Conservation (phyloP, 2,329 filamentous ascomycete species). For the Pseudofabraea citricarpa region DNA sequence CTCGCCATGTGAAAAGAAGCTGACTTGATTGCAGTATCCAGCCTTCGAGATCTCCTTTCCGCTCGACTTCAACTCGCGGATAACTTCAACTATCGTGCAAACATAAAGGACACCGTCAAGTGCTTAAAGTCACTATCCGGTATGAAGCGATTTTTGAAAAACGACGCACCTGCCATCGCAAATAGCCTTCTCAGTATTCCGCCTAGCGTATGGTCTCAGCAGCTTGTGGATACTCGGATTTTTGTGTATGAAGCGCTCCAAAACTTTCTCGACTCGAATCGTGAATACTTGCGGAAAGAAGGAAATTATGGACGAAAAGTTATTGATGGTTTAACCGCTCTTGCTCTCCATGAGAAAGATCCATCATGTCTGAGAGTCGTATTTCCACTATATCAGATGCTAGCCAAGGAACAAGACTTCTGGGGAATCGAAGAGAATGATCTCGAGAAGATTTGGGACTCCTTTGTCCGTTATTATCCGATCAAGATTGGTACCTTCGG, state of each 20-base stretch:
- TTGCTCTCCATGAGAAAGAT: conserved; percentile 23
- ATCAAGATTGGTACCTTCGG: conserved; percentile 16
- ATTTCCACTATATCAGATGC: conserved; percentile 18
- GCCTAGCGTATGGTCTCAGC: neutral
- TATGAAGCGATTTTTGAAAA: neutral
- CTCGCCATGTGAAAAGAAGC: too few relatives aligned
- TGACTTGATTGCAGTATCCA: too few relatives aligned
- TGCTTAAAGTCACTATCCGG: neutral
- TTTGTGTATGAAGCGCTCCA: neutral
- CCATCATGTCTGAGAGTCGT: conserved; percentile 20
- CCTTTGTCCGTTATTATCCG: conserved; percentile 24
- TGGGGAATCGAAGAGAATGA: conserved; percentile 14
- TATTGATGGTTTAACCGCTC: conserved; percentile 16
- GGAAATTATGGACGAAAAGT: conserved; percentile 12
- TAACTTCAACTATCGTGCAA: neutral
- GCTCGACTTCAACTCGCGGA: neutral
- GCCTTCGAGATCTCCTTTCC: too few relatives aligned
- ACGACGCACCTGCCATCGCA: neutral
- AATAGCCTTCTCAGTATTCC: neutral
- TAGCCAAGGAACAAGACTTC: conserved; percentile 9
- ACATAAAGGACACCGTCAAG: neutral
- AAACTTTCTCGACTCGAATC: neutral
- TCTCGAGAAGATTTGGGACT: conserved; percentile 18
- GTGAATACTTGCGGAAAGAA: conserved; percentile 8
- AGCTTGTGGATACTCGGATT: neutral